A percentile compares a stretch with the other conserved stretches of the same genome.
Evolutionary conservation across 2,329 filamentous ascomycete genomes (phyloP).

Genomic region (Penicillium capsulatum): DNA sequence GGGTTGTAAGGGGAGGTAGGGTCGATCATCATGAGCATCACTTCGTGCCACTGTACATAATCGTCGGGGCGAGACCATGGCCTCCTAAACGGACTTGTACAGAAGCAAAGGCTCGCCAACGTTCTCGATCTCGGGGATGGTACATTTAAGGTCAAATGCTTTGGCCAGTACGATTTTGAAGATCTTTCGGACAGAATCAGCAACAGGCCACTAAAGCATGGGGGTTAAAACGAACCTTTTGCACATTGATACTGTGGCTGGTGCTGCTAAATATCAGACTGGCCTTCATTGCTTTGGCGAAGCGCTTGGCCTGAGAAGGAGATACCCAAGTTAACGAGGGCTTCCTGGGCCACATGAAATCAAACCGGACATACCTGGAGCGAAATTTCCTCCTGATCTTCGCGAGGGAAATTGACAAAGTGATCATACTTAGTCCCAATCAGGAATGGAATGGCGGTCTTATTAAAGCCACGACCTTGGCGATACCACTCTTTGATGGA

Average conservation of each 20-base stretch:
- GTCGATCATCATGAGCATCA: conserved; percentile 33
- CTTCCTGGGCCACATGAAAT: no score
- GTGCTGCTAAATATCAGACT: conserved; percentile 98
- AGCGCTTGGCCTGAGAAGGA: conserved; percentile 69
- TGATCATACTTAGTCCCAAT: conserved; percentile 99
- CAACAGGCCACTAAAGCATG: neutral
- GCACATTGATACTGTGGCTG: conserved; percentile 98
- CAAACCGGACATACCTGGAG: conserved; percentile 85
- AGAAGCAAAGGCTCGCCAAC: conserved; percentile 91
- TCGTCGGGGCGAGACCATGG: conserved; percentile 18
- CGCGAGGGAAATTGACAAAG: conserved; percentile 95
- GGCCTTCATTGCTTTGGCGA: conserved; percentile 97
- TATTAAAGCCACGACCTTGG: conserved; percentile 97
- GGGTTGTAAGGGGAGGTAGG: conserved; percentile 15
- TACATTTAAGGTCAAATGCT: conserved; percentile 97
- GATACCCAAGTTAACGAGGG: neutral
- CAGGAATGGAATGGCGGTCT: conserved; percentile 97
- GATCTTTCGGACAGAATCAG: conserved; percentile 58
- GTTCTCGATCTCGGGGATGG: conserved; percentile 97
- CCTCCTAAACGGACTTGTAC: conserved; percentile 59
- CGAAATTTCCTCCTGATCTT: conserved; percentile 98
- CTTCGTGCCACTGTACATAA: conserved; percentile 37
- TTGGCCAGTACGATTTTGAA: conserved; percentile 99
- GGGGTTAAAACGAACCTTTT: conserved; percentile 64
- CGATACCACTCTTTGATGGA: conserved; percentile 99